A percentile compares a stretch with the other conserved stretches of the same genome.
These are phyloP conservation scores for Metarhizium album DNA, from an alignment of 2,329 filamentous ascomycete species.

Conservation along the genomic window DNA sequence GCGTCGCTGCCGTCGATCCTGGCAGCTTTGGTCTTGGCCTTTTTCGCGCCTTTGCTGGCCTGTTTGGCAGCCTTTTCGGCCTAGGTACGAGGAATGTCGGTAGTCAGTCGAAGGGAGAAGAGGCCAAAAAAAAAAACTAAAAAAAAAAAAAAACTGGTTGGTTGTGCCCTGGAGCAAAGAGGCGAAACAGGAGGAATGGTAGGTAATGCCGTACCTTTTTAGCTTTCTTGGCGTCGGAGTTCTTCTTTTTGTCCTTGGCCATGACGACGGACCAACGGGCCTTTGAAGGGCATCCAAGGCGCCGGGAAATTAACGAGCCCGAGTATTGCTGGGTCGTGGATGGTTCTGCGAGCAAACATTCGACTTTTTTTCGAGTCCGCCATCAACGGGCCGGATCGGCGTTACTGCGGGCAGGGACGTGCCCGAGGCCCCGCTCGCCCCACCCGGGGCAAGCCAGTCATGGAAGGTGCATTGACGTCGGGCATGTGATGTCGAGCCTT, in stretches of 20 bases:
- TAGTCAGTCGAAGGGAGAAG: not conserved
- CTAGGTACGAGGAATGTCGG: slow-evolving; percentile 17
- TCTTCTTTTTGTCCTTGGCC: slow-evolving; percentile 45
- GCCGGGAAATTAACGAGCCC: not conserved
- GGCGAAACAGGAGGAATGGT: slow-evolving; percentile 7
- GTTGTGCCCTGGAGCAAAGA: not conserved
- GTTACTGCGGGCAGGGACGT: too few species aligned
- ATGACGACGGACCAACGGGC: slow-evolving; percentile 17
- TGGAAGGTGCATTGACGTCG: too few species aligned
- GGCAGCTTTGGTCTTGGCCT: slow-evolving; percentile 58
- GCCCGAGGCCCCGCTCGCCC: too few species aligned
- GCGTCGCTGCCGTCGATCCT: slow-evolving; percentile 73
- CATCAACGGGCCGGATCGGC: too few species aligned
- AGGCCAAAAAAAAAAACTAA: too few species aligned
- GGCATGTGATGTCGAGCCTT: too few species aligned
- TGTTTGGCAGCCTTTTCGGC: slow-evolving; percentile 66
- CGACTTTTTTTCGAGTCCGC: not conserved
- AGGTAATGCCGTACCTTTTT: slow-evolving; percentile 35
- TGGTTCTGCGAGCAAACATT: not conserved
- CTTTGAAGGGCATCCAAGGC: not conserved
- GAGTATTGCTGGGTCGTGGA: not conserved
- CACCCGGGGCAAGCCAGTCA: too few species aligned
- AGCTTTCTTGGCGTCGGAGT: slow-evolving; percentile 37
- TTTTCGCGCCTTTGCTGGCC: slow-evolving; percentile 83
- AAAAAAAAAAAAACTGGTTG: not conserved